These are phyloP conservation scores for Actinomortierella wolfii DNA, from an alignment of 371 early-diverging fungal genomes.

Conservation along the genomic window DNA sequence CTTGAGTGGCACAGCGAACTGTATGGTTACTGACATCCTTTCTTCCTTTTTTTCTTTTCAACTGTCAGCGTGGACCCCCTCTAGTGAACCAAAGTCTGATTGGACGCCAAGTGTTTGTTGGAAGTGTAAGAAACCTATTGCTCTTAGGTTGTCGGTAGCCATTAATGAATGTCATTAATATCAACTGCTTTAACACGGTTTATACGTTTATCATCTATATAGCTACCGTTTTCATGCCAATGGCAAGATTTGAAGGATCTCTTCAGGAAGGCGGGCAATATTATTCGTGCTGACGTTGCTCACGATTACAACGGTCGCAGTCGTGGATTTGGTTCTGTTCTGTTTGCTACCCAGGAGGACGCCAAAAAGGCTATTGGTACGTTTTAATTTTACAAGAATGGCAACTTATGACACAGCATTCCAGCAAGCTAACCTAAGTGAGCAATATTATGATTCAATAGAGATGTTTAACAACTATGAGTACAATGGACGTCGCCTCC, in stretches of 20 bases:
- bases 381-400: neutral
- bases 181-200: neutral
- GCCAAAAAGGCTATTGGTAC: slow-evolving; percentile 60
- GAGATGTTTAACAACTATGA: slow-evolving; percentile 52
- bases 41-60: neutral
- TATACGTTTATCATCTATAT: neutral
- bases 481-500: slow-evolving; percentile 50
- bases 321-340: slow-evolving; percentile 73
- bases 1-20: too few species aligned
- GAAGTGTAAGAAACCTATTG: slow-evolving; percentile 53
- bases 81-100: slow-evolving; percentile 26
- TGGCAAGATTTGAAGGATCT: slow-evolving; percentile 84
- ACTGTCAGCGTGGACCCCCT: slow-evolving; percentile 12
- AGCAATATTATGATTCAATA: too few species aligned
- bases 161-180: neutral
- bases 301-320: slow-evolving; percentile 64
- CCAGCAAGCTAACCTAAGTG: too few species aligned
- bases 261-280: slow-evolving; percentile 70
- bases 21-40: neutral
- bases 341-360: slow-evolving; percentile 68
- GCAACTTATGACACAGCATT: too few species aligned
- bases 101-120: slow-evolving; percentile 68
- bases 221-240: slow-evolving; percentile 68
- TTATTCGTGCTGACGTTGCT: slow-evolving; percentile 70
- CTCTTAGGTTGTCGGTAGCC: neutral